Evolutionary conservation across 2,329 filamentous ascomycete genomes (phyloP), one percentile per base, ranked within the genome.

Genomic region (Diplocarpon mali): DNA sequence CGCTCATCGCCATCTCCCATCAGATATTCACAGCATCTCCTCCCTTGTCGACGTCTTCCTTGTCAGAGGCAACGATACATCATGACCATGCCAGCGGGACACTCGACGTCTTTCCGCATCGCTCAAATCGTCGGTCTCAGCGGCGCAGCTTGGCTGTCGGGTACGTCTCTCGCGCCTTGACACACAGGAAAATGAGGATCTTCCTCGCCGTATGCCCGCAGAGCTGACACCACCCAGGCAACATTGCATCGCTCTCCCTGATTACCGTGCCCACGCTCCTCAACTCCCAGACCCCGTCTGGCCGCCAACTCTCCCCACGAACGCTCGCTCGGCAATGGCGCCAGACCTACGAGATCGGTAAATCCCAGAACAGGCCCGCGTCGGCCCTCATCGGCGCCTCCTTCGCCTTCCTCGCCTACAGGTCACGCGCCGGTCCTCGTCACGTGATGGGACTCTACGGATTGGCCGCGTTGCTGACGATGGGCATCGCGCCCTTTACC

Each of bases 161-260:
- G 46, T 48, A 38, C 15, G 13, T 42, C 20, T 17, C 6, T 9
- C 31, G 2, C 29, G 13, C 13, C 29, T 8, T 13, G 29, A 30
- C 13, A 30, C 29, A 30, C 29, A 30, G 8, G 13, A 13, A 30
- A 8, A 30, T 13, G 8, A 30, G 13, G 8, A 30, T 30, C 29
- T 30, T 13, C 8, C 8, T 8, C 13, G 8, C 29, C 29, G 8
- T 13, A 30, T 30, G 8, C 29, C 29, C 13, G 8, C 8, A 8
- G 29, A 30, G 8, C 29, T 13, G 13, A 13, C 29, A 30, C 29
- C 13, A 30, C 8, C 11, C 37, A 48, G 46, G 46, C 14, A 48
- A 49, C 34, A 49, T 49, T 14, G 44, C 40, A 40, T 37, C 44
- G 12, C 32, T 49, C 16, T 44, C 47, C 38, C 31, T 49, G 9